Conservation (phyloP, 1,139 yeast genomes). For the Saccharomyces hybrid region DNA sequence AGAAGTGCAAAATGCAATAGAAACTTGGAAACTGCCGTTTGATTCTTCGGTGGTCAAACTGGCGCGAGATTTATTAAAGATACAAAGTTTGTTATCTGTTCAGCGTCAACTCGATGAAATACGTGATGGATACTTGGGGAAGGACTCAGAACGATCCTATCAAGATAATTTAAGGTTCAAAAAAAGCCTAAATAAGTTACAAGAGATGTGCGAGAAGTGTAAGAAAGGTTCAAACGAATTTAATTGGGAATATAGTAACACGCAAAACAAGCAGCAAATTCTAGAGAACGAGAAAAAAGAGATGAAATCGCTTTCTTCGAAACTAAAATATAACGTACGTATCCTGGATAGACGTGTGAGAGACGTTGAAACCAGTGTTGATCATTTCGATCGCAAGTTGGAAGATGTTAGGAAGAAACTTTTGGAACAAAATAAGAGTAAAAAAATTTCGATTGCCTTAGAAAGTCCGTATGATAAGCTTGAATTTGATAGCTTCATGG, state of each 20-base stretch:
- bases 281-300: conserved; percentile 29
- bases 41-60: conserved; percentile 27
- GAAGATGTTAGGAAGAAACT: neutral
- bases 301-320: conserved; percentile 1
- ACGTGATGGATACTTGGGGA: conserved; percentile 20
- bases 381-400: conserved; percentile 2
- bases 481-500: neutral
- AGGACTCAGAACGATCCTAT: conserved; percentile 8
- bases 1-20: conserved; percentile 36
- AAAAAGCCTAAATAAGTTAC: neutral
- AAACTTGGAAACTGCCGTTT: conserved; percentile 32
- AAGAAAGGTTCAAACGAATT: neutral
- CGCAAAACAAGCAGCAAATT: conserved; percentile 33
- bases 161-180: neutral
- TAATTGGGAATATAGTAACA: neutral
- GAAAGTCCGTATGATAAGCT: neutral
- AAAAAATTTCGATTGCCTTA: neutral
- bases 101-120: conserved; percentile 11
- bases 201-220: neutral
- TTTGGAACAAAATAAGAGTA: conserved; percentile 1
- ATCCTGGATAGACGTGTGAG: conserved; percentile 2
- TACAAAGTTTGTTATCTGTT: conserved; percentile 1
- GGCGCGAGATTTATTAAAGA: conserved; percentile 27
- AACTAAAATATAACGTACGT: neutral
- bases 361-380: conserved; percentile 3